Base-by-base conservation (phyloP, 2,329 filamentous ascomycete species). In the Talaromyces funiculosus region DNA sequence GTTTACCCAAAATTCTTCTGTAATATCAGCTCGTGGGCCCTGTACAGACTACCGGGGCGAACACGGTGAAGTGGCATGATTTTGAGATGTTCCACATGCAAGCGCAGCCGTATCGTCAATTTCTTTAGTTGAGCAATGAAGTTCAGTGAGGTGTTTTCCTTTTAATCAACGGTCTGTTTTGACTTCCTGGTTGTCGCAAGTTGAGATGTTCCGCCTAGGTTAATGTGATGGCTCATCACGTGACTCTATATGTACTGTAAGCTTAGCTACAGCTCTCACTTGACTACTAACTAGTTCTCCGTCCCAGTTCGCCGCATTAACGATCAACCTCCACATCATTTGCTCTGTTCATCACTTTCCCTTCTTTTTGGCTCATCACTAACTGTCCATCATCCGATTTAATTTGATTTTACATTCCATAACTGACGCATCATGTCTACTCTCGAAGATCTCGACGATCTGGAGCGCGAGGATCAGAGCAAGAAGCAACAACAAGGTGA, bases 371-470 rank as follows among this genome's bases (percentile, higher is more conserved):
- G 12, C 31, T 12, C 31, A 33, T n/a, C n/a, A 29, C 10, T 18
- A 31, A 18, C 2, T 9, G 12, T 3, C 31, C 12, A 10, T 33
- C 8, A 5, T 12, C 31, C 1, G 12, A 33, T 33, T 3, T 12
- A 33, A 33, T 12, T 33, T 12, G 31, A 12, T 12, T 10, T 10
- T 12, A 10, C 9, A 33, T 33, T 10, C 9, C 31, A 33, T 33
- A 33, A 9, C 31, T 12, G 31, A 33, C 47, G 58, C 49, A 64
- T 49, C 74, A 95, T 95, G 91, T 92, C 91, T 68, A 94, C 90
- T 68, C 86, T 95, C 71, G 91, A 96, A 81, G 91, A 95, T 80
- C 88, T 95, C 73, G 90, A 95, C 74, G 90, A 92, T 76, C 83
- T 95, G 75, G 89, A 94, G 81, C 88, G 87, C 77, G 86, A 88